Evolutionary conservation across 352 stramenopile genomes (phyloP).

Genomic region (Elongisporangium anandrum): DNA sequence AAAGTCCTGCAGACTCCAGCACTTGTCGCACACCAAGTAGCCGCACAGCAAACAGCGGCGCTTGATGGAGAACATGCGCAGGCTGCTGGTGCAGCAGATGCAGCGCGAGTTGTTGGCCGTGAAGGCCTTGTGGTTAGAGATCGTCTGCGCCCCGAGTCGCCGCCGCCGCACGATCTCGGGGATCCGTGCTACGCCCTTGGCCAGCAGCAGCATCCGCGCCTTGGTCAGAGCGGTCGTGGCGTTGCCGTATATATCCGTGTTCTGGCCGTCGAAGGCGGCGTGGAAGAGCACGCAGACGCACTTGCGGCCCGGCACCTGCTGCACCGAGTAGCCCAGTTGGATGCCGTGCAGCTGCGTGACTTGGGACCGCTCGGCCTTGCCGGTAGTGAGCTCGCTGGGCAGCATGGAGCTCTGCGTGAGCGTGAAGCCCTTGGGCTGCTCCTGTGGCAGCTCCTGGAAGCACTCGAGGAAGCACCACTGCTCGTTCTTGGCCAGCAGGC

Average conservation of each 20-base stretch:
- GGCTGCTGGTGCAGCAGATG: slow-evolving; percentile 8
- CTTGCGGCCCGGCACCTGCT: slow-evolving; percentile 21
- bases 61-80: slow-evolving; percentile 28
- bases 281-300: slow-evolving; percentile 25
- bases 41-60: slow-evolving; percentile 35
- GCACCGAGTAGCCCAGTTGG: slow-evolving; percentile 21
- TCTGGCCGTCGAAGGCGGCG: slow-evolving; percentile 9
- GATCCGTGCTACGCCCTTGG: neutral
- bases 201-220: neutral
- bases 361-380: slow-evolving; percentile 25
- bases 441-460: slow-evolving; percentile 25
- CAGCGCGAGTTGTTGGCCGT: slow-evolving; percentile 1
- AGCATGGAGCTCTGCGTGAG: slow-evolving; percentile 22
- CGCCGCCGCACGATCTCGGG: slow-evolving; percentile 1
- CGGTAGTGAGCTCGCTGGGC: slow-evolving; percentile 18
- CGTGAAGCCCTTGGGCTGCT: slow-evolving; percentile 23
- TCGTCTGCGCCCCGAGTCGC: neutral
- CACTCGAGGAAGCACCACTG: slow-evolving; percentile 50
- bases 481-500: slow-evolving; percentile 29
- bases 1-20: slow-evolving; percentile 30
- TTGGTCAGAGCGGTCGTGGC: neutral
- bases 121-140: neutral
- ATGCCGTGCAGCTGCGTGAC: slow-evolving; percentile 22
- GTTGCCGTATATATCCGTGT: neutral
- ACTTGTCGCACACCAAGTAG: slow-evolving; percentile 35